These are phyloP conservation scores for Botrytis elliptica DNA, from an alignment of 2,329 filamentous ascomycete species.

Conservation along the genomic window DNA sequence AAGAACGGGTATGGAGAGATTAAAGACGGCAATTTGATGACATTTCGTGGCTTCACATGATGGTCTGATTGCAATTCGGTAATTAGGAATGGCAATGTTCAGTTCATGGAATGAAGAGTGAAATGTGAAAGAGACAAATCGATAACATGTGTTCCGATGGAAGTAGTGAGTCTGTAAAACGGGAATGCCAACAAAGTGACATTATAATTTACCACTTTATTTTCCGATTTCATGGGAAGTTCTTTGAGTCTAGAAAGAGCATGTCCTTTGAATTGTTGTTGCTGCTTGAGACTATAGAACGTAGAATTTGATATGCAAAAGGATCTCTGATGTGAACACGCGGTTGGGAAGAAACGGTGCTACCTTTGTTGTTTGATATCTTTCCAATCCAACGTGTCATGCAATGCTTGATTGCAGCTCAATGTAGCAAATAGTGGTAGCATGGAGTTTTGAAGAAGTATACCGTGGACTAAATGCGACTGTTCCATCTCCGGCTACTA, in stretches of 20 bases:
- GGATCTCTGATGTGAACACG: neutral
- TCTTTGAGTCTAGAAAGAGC: neutral
- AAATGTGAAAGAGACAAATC: neutral
- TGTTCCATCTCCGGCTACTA: conserved; percentile 16
- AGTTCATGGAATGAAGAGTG: neutral
- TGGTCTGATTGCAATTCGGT: neutral
- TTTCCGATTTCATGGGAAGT: neutral
- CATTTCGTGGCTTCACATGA: neutral
- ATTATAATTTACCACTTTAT: neutral
- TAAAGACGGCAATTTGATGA: neutral
- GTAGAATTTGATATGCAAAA: neutral
- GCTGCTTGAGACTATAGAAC: neutral
- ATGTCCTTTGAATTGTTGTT: neutral
- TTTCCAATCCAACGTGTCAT: neutral
- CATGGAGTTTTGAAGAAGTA: neutral
- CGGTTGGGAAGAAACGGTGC: neutral
- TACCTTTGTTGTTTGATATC: neutral
- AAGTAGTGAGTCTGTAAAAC: neutral
- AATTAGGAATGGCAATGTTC: neutral
- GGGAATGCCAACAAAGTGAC: neutral
- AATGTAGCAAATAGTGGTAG: neutral
- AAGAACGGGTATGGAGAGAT: neutral
- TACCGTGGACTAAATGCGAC: conserved; percentile 8
- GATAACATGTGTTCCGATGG: neutral
- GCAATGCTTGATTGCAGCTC: neutral